phyloP scores from a whole-genome alignment of 306 rosid species.

The Gynostemma pentaphyllum region DNA sequence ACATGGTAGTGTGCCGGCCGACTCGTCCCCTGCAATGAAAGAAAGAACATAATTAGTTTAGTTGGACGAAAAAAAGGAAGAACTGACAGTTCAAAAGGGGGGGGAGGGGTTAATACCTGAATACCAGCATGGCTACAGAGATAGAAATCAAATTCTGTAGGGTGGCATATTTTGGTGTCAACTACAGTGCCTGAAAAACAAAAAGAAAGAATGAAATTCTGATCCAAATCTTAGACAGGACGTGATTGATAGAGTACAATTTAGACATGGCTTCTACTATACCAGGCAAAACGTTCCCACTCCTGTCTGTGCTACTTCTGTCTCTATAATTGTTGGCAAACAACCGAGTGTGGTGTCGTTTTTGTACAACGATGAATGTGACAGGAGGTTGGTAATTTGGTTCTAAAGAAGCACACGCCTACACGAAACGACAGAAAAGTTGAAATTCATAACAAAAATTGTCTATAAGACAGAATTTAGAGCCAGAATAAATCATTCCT shows the following conservation, averaged over 20 bases:
- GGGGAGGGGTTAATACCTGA: slow-evolving; percentile 33
- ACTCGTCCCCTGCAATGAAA: slow-evolving; percentile 59
- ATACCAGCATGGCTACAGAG: slow-evolving; percentile 96
- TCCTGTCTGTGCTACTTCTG: slow-evolving; percentile 64
- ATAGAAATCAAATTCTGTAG: slow-evolving; percentile 84
- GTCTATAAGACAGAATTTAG: neutral
- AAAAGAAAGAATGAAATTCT: neutral
- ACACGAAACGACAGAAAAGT: neutral
- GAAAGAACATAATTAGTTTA: neutral
- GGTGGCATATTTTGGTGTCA: slow-evolving; percentile 84
- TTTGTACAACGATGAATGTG: slow-evolving; percentile 85
- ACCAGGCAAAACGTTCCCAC: slow-evolving; percentile 91
- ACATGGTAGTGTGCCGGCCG: slow-evolving; percentile 94
- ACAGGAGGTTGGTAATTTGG: slow-evolving; percentile 96
- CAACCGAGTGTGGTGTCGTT: slow-evolving; percentile 84
- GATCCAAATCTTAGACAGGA: neutral
- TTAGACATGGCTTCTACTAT: slow-evolving; percentile 13
- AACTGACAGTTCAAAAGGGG: neutral
- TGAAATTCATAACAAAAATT: neutral
- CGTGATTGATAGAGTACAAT: neutral
- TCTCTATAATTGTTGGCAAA: slow-evolving; percentile 75
- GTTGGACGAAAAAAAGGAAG: neutral
- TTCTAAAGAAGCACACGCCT: slow-evolving; percentile 92
- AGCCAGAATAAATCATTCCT: neutral
- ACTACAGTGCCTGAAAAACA: slow-evolving; percentile 65